Conservation (phyloP, 2,329 filamentous ascomycete genomes). For the Ceratocystis ficicola region DNA sequence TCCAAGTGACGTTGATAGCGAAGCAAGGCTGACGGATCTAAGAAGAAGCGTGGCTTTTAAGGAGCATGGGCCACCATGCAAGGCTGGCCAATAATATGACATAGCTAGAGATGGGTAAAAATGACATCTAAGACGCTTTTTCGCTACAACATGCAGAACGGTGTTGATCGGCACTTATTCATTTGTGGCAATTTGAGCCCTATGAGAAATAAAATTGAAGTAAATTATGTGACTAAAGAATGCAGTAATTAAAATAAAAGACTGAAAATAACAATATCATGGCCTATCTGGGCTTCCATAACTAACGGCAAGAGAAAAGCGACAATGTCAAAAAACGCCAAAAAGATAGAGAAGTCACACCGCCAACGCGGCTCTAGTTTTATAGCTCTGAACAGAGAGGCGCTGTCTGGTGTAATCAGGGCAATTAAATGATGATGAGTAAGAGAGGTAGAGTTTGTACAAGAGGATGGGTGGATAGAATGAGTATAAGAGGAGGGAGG, state of each 20-base stretch:
- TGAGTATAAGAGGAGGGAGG: background rate
- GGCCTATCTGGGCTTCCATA: background rate
- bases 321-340: background rate
- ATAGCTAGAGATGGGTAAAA: background rate
- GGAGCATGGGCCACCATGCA: slow-evolving; percentile 3
- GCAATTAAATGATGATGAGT: slow-evolving; percentile 1
- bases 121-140: background rate
- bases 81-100: slow-evolving; percentile 14
- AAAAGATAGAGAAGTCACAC: background rate
- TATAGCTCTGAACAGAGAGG: background rate
- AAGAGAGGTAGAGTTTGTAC: slow-evolving; percentile 1
- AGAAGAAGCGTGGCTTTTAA: slow-evolving; percentile 16
- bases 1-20: background rate
- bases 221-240: background rate
- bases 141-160: background rate
- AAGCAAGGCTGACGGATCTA: slow-evolving; percentile 9
- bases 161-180: background rate
- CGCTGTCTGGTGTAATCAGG: background rate
- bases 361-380: background rate
- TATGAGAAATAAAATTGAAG: too few relatives aligned
- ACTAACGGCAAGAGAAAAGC: background rate
- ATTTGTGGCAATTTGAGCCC: background rate
- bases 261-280: background rate
- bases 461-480: background rate
- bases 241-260: background rate